Evolutionary conservation across 108 stramenopile genomes (phyloP), one percentile per base, ranked within the genome.

Genomic region (Bacterosira constricta): DNA sequence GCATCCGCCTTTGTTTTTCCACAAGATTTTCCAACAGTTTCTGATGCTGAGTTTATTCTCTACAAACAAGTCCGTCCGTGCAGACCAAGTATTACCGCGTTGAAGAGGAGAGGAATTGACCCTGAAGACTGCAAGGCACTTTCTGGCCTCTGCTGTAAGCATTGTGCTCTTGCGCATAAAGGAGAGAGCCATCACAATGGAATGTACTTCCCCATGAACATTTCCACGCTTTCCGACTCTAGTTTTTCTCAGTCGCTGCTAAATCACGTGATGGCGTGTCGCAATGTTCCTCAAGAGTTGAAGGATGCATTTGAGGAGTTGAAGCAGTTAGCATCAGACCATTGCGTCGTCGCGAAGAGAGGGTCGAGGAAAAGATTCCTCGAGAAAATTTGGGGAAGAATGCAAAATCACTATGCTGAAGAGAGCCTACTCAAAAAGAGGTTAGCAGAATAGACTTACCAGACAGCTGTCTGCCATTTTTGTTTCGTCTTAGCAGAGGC

Each of bases 311-410:
- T 66, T 25, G 50, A 52, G 20, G 64, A 66, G 32, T 66, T 66
- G 27, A 37, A 66, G 37, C 35, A 26, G 20, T 37, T 66, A 50
- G 64, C 64, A 32, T 36, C 51, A 13, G 50, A 66, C 26, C 17
- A 29, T 50, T 23, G 64, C n/a, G 64, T 41, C 4, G 25, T 38
- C 20, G 27, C 51, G 1, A 66, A 66, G 51, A 66, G 64, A 37
- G 64, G 64, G 31, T 52, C 50, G 12, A 66, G 34, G 35, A 66
- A 66, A 21, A 37, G 21, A 6, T 66, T 66, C 25, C 32, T 66
- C 15, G 35, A 66, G 34, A 53, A 66, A 23, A 23, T 66, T 39
- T 66, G 64, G 64, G 51, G 26, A 45, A 45, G 61, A 62, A 62
- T 62, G 23, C 10, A 41, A 42, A 46, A 29, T 6, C 10, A 62